Evolutionary conservation across 225 moss, liverwort and hornwort genomes (phyloP), one percentile per base, ranked within the genome.

Genomic region (Pseudoscleropodium purum): DNA sequence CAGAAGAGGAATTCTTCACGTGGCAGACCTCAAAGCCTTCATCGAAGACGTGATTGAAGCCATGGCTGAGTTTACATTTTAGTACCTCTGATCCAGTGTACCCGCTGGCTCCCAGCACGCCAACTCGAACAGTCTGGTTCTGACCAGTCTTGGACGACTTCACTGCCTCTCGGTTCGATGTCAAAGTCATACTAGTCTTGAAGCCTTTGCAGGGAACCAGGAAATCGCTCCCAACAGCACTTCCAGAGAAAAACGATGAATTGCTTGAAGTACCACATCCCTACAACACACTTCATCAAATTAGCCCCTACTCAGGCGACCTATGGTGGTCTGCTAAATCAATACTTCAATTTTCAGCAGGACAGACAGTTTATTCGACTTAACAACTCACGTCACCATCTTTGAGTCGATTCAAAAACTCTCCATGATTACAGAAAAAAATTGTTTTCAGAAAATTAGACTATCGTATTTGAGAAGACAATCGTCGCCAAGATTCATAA

Each of bases 61-160:
- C 60, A 87, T 37, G 89, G 18, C 60, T 43, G 47, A 75, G 45
- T 36, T 25, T 47, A 36, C 10, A 34, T 24, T 74, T 33, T 24
- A 45, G 56, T 85, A 96, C 97, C 95, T 98, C 98, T n/a, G 98
- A 96, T n/a, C 98, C 98, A 39, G 97, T 98, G 87, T 97, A 98
- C 66, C 98, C 97, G 54, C 98, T 98, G 82, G 98, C 98, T 87
- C 98, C 98, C 39, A 98, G 93, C 59, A 97, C 98, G 74, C 97
- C 97, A 63, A 98, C 93, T 54, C 96, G 96, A 60, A 96, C 91
- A 47, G 92, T 91, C 61, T 94, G 90, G 8, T 85, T 88, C 79
- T 87, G 75, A 57, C 86, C 92, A 72, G 54, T 41, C 64, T 85
- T 90, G 82, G 90, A 87, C 68, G 72, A 75, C 78, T 91, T 91